Evolutionary conservation across 2,329 filamentous ascomycete genomes (phyloP).

Genomic region (Acarospora socialis): DNA sequence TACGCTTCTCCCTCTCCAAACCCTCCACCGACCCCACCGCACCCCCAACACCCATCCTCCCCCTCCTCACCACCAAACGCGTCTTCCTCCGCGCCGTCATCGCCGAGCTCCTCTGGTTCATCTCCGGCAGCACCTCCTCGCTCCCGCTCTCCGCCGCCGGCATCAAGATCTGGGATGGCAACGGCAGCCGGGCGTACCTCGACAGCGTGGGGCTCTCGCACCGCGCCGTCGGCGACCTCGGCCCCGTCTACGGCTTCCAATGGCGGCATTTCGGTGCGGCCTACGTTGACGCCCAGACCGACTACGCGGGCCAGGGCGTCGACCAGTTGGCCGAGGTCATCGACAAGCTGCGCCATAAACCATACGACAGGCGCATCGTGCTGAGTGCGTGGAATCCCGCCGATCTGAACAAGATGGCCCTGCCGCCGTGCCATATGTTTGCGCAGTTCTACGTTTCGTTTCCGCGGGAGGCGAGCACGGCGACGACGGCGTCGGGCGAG

Average conservation of each 20-base stretch:
- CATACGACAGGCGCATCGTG: conserved; percentile 82
- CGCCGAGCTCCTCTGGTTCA: conserved; percentile 91
- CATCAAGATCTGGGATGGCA: conserved; percentile 97
- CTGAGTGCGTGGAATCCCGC: conserved; percentile 87
- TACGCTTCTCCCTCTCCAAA: conserved; percentile 72
- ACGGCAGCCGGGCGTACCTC: conserved; percentile 79
- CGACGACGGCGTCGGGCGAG: conserved; percentile 12
- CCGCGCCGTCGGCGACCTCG: conserved; percentile 76
- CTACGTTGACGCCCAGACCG: conserved; percentile 62
- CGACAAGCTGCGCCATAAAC: conserved; percentile 65
- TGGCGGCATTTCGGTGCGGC: conserved; percentile 96
- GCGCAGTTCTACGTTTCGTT: conserved; percentile 88
- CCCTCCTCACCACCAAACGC: conserved; percentile 91
- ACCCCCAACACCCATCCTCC: conserved; percentile 51
- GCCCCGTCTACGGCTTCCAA: conserved; percentile 95
- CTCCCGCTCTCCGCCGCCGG: conserved; percentile 60
- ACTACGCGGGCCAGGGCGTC: conserved; percentile 79
- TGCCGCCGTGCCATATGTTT: conserved; percentile 95
- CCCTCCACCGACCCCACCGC: conserved; percentile 27
- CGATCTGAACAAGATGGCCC: conserved; percentile 73
- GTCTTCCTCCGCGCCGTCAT: conserved; percentile 86
- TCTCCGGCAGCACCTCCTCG: conserved; percentile 71
- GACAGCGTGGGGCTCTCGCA: conserved; percentile 70
- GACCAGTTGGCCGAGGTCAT: conserved; percentile 91
- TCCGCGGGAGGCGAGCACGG: conserved; percentile 30